A percentile compares a stretch with the other conserved stretches of the same genome.
Evolutionary conservation across 495 filamentous ascomycete species (phyloP).

Genomic region (Penicillium coffeae): DNA sequence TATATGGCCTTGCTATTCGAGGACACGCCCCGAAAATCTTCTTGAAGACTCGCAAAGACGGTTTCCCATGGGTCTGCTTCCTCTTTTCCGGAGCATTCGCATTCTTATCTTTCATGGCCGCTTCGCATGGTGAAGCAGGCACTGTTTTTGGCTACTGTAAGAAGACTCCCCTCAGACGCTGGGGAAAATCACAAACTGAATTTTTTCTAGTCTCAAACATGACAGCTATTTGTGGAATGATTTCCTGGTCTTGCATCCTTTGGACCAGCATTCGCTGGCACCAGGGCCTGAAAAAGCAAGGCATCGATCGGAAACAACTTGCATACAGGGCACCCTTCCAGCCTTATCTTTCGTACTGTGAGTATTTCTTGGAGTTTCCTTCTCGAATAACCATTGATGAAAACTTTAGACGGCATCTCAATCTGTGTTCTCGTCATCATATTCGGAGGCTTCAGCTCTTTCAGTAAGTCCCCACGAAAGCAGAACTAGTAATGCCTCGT

Average conservation of each 20-base stretch:
- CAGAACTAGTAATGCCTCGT: no score
- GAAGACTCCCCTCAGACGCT: neutral
- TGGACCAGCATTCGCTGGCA: constrained; percentile 18
- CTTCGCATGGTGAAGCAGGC: constrained; percentile 14
- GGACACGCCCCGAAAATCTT: constrained; percentile 35
- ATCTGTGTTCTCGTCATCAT: constrained; percentile 19
- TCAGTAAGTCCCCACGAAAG: constrained; percentile 12
- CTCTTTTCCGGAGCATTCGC: constrained; percentile 18
- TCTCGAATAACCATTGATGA: neutral
- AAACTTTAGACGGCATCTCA: constrained; percentile 15
- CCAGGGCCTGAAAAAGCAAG: constrained; percentile 11
- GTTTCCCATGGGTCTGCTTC: constrained; percentile 32
- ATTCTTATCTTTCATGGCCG: constrained; percentile 24
- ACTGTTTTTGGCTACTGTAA: constrained; percentile 22
- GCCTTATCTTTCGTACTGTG: constrained; percentile 20
- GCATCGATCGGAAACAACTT: constrained; percentile 9
- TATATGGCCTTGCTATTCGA: constrained; percentile 38
- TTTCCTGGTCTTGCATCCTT: constrained; percentile 18
- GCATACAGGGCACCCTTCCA: constrained; percentile 15
- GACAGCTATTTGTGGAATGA: constrained; percentile 24
- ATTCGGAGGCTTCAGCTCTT: constrained; percentile 22
- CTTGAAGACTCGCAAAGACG: constrained; percentile 27
- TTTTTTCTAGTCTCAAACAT: constrained; percentile 15
- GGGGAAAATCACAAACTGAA: neutral
- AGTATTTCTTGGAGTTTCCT: neutral